These are phyloP conservation scores for Bothriochloa decipiens DNA, from an alignment of 176 grass and related monocot genomes.

Conservation along the genomic window DNA sequence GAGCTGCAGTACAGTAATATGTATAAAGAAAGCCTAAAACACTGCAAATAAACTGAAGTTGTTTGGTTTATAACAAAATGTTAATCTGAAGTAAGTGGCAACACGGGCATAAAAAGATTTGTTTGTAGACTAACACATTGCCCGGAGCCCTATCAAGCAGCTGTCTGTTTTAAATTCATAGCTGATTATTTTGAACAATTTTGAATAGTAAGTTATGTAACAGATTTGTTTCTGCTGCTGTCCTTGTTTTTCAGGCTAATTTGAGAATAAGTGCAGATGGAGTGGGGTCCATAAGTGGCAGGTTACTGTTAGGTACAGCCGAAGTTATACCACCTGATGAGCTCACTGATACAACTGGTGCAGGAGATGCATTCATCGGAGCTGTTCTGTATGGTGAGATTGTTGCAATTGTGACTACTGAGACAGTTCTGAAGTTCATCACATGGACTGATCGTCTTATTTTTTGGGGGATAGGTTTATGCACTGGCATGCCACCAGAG, in stretches of 20 bases:
- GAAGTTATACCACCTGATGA: conserved; percentile 72
- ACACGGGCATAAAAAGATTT: neutral
- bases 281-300: conserved; percentile 73
- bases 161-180: neutral
- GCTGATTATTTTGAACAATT: neutral
- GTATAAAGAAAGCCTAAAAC: neutral
- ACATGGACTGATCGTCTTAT: neutral
- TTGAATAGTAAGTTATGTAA: neutral
- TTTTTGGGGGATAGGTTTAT: conserved; percentile 51
- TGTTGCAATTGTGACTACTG: neutral
- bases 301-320: conserved; percentile 69
- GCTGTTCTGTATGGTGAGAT: conserved; percentile 70
- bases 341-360: conserved; percentile 86
- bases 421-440: neutral
- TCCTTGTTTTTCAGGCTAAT: conserved; percentile 56
- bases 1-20: neutral
- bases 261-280: conserved; percentile 76
- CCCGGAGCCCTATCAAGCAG: neutral
- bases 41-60: neutral
- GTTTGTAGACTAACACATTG: neutral
- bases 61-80: neutral
- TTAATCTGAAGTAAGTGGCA: neutral
- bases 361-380: conserved; percentile 87
- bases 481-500: conserved; percentile 67
- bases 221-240: conserved; percentile 26